Conservation (phyloP, 2,329 filamentous ascomycete genomes). For the Nigrospora osmanthi region DNA sequence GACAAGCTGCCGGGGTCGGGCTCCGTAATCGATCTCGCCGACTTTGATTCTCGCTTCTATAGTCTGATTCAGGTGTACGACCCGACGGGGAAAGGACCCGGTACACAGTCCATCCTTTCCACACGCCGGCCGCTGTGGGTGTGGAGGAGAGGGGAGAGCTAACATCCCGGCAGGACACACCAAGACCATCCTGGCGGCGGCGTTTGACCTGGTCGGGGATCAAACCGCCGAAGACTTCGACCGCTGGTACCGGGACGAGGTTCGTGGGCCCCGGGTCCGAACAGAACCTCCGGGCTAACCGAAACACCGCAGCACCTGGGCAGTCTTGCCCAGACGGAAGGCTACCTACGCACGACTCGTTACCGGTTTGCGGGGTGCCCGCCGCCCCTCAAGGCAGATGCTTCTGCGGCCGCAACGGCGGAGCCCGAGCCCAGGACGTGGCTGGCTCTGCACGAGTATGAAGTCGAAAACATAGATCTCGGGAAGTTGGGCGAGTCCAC, state of each 20-base stretch:
- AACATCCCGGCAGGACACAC: conserved; percentile 6
- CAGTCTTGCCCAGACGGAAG: conserved; percentile 6
- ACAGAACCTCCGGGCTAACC: not conserved
- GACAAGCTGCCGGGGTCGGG: conserved; percentile 13
- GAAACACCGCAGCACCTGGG: conserved; percentile 5
- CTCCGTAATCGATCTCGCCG: conserved; percentile 12
- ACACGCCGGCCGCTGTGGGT: not conserved
- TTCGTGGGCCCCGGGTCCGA: not conserved
- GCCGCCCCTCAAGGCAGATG: conserved; percentile 3
- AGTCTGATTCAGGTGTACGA: conserved; percentile 13
- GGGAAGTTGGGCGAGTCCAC: conserved; percentile 3
- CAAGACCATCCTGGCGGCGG: conserved; percentile 8
- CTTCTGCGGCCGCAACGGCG: conserved; percentile 9
- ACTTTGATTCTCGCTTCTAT: conserved; percentile 12
- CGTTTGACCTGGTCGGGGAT: conserved; percentile 5
- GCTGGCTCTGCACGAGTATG: conserved; percentile 7
- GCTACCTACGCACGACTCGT: conserved; percentile 14
- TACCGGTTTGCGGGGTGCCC: conserved; percentile 10
- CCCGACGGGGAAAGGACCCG: conserved; percentile 11
- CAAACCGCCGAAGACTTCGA: conserved; percentile 11
- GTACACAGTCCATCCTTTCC: conserved; percentile 1
- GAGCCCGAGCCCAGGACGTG: conserved; percentile 9
- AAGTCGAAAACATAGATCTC: conserved; percentile 4
- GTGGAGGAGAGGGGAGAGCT: not conserved
- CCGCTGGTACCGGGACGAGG: conserved; percentile 13